These are phyloP conservation scores for Penicillium capsulatum DNA, from an alignment of 2,329 filamentous ascomycete genomes.

Conservation along the genomic window DNA sequence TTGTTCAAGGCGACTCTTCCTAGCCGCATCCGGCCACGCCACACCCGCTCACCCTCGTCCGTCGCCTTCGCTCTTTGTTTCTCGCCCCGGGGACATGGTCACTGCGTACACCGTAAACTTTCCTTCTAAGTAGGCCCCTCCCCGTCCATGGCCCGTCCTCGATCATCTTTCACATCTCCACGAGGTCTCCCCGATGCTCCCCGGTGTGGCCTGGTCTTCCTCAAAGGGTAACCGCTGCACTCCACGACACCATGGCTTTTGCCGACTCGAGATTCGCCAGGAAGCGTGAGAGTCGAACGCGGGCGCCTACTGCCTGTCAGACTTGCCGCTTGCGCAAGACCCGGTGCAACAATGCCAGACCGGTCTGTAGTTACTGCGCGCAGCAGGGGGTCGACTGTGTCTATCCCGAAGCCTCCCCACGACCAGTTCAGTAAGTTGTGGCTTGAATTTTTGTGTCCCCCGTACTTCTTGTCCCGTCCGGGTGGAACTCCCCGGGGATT, in stretches of 20 bases:
- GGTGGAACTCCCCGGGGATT: constrained; percentile 1
- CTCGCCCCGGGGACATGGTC: neutral
- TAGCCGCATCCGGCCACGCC: constrained; percentile 13
- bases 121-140: constrained; percentile 9
- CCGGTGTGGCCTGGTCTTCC: constrained; percentile 3
- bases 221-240: constrained; percentile 5
- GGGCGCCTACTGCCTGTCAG: constrained; percentile 25
- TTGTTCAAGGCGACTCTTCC: constrained; percentile 9
- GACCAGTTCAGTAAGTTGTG: constrained; percentile 19
- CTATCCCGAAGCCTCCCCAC: constrained; percentile 22
- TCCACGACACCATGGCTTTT: constrained; percentile 15
- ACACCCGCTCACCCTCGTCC: constrained; percentile 9
- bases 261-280: constrained; percentile 11
- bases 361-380: constrained; percentile 23
- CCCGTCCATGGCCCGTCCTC: constrained; percentile 12
- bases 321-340: constrained; percentile 25
- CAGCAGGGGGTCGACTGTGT: constrained; percentile 20
- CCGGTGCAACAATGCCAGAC: constrained; percentile 24
- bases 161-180: constrained; percentile 7
- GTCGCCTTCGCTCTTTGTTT: constrained; percentile 16
- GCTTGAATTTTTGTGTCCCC: neutral
- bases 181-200: constrained; percentile 19
- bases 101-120: constrained; percentile 1
- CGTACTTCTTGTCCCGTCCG: neutral
- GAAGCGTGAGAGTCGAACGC: constrained; percentile 24